Conservation (phyloP, 2,329 filamentous ascomycete species). For the Diaporthe sp. region DNA sequence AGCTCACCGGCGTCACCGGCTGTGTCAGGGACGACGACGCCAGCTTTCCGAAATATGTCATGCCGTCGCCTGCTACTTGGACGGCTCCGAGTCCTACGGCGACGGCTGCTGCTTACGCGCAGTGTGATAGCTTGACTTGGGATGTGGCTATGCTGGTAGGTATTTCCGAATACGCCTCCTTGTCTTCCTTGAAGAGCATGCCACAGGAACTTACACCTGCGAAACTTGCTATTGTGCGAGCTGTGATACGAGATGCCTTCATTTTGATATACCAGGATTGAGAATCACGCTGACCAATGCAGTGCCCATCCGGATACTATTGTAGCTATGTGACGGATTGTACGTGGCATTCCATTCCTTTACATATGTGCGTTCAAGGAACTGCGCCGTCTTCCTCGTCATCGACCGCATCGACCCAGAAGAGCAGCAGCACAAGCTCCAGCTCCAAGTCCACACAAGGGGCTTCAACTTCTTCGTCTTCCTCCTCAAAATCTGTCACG, state of each 20-base stretch:
- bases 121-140: constrained; percentile 40
- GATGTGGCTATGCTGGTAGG: constrained; percentile 36
- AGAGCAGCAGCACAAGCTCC: background rate
- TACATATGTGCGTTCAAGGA: background rate
- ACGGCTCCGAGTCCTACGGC: constrained; percentile 35
- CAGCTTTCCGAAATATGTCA: constrained; percentile 38
- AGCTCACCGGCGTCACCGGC: constrained; percentile 56
- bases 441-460: background rate
- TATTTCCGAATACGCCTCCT: background rate
- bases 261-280: fast-evolving
- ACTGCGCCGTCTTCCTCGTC: background rate
- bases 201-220: no score
- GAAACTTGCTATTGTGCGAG: background rate
- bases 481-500: background rate
- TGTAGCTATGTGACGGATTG: constrained; percentile 14
- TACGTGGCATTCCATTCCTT: background rate
- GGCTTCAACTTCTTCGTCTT: background rate
- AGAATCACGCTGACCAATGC: background rate
- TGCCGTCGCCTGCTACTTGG: constrained; percentile 38
- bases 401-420: background rate
- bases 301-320: constrained; percentile 23
- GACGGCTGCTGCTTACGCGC: constrained; percentile 36
- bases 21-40: constrained; percentile 47
- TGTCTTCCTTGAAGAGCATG: background rate
- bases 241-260: no score